A percentile compares a stretch with the other conserved stretches of the same genome.
phyloP scores from a whole-genome alignment of 768 basidiomycete species.

The Nidula microcarpa region DNA sequence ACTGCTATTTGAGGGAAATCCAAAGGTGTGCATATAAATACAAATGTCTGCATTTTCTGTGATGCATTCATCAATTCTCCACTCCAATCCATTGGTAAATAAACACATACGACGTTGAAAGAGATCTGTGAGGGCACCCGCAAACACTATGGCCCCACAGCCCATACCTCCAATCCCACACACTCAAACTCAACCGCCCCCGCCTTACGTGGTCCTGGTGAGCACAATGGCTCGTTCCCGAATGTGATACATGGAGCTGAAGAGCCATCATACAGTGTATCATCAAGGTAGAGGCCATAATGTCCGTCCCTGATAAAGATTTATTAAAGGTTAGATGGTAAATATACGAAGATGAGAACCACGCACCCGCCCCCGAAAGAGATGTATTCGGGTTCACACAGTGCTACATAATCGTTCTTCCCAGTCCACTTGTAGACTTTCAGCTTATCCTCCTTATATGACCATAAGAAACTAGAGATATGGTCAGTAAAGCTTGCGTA shows the following conservation, averaged over 20 bases:
- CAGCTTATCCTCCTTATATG: slow-evolving; percentile 43
- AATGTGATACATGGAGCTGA: slow-evolving; percentile 86
- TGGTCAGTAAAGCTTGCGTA: not conserved
- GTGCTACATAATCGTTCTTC: slow-evolving; percentile 83
- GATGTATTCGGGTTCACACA: slow-evolving; percentile 77
- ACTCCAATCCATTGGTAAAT: no score
- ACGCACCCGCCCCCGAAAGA: slow-evolving; percentile 93
- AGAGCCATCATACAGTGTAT: slow-evolving; percentile 76
- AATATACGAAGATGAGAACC: slow-evolving; percentile 1
- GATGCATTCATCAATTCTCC: not conserved
- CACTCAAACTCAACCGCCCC: slow-evolving; percentile 78
- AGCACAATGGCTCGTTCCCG: slow-evolving; percentile 79
- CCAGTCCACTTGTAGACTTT: slow-evolving; percentile 83
- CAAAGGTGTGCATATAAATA: no score
- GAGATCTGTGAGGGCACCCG: no score
- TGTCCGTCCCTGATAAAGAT: slow-evolving; percentile 63
- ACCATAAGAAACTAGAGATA: slow-evolving; percentile 71
- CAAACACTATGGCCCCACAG: slow-evolving; percentile 41
- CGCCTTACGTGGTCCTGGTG: slow-evolving; percentile 38
- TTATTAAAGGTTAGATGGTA: not conserved
- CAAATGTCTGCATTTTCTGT: no score
- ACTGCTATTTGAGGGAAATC: no score
- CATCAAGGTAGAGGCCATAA: slow-evolving; percentile 88
- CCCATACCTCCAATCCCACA: slow-evolving; percentile 92
- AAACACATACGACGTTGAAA: no score